A percentile compares a stretch with the other conserved stretches of the same genome.
phyloP scores from a whole-genome alignment of 108 stramenopile genomes.

The Skeletonema costatum region DNA sequence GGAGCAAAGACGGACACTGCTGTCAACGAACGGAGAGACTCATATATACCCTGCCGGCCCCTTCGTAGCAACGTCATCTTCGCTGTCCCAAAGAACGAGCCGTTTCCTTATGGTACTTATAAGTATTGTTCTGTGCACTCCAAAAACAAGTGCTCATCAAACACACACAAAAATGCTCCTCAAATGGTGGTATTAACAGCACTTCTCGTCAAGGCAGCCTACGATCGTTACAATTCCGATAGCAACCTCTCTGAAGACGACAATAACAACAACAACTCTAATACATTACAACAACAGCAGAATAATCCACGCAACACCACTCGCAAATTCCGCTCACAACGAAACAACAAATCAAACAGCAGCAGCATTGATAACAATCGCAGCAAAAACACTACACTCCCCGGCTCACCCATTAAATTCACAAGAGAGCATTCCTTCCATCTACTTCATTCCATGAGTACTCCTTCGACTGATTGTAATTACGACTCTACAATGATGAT shows the following conservation, averaged over 20 bases:
- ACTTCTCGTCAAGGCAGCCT: constrained; percentile 10
- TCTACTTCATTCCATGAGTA: not conserved
- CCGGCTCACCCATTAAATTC: not conserved
- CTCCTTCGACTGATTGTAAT: not conserved
- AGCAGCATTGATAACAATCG: not conserved
- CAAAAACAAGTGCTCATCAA: no score
- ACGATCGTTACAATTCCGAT: constrained; percentile 2
- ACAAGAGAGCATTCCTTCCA: not conserved
- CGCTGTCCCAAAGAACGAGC: no score
- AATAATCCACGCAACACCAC: not conserved
- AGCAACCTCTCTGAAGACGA: not conserved
- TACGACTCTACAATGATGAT: not conserved
- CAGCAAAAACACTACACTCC: not conserved
- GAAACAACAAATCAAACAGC: not conserved
- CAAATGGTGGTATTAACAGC: constrained; percentile 11
- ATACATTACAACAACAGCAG: not conserved
- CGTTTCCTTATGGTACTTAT: no score
- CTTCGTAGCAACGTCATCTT: no score
- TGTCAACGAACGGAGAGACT: no score
- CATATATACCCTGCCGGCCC: no score
- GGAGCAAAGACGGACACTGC: no score
- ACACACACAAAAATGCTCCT: no score
- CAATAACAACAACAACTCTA: not conserved
- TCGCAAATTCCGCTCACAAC: not conserved
- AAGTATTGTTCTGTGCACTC: no score